Evolutionary conservation across 164 flowering plant species (phyloP).

Genomic region (Euptelea pleiosperma): DNA sequence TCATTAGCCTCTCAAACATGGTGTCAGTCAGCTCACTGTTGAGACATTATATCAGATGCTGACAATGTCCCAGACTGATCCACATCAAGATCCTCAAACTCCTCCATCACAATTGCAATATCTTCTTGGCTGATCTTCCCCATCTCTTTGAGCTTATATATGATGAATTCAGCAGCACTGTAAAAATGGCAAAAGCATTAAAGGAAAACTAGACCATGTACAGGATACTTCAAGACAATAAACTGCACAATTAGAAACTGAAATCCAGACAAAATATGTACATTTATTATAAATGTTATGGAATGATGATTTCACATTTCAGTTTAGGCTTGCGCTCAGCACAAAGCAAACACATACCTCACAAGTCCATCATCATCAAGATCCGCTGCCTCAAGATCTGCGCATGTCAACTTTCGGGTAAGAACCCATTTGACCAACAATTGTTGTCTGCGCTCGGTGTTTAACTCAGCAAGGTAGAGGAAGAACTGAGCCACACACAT

Average conservation of each 20-base stretch:
- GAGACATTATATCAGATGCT: conserved; percentile 38
- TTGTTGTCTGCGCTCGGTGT: conserved; percentile 47
- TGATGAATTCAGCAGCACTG: conserved; percentile 72
- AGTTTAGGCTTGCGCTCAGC: neutral
- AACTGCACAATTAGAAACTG: no score
- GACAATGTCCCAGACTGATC: conserved; percentile 79
- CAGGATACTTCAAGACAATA: no score
- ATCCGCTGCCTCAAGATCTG: conserved; percentile 85
- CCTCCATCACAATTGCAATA: conserved; percentile 49
- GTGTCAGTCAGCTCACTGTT: conserved; percentile 1
- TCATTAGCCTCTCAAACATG: no score
- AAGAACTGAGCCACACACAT: conserved; percentile 67
- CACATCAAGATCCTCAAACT: conserved; percentile 58
- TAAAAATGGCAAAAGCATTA: neutral
- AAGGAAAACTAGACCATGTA: no score
- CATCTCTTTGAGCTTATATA: conserved; percentile 82
- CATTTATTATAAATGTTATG: no score
- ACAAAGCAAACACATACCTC: conserved; percentile 26
- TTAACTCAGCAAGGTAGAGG: conserved; percentile 65
- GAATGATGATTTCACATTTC: neutral
- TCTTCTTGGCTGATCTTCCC: conserved; percentile 74
- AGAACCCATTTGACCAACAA: conserved; percentile 63
- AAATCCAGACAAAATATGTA: no score
- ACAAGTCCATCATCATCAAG: conserved; percentile 62
- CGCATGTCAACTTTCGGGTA: conserved; percentile 33